Conservation (phyloP, 495 filamentous ascomycete genomes). For the Hypoxylon subgilvum region DNA sequence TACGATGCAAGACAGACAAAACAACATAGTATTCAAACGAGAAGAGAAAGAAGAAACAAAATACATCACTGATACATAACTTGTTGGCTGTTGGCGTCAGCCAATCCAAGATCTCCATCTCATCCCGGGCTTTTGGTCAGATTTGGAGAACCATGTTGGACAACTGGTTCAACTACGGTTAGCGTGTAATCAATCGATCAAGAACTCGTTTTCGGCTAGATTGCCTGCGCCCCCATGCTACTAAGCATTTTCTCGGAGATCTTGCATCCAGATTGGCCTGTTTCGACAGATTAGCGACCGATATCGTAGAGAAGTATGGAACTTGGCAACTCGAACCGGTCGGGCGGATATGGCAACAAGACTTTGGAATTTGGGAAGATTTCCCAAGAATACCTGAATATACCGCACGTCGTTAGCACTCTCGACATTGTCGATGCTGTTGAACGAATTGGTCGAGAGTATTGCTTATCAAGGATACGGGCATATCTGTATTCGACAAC, state of each 20-base stretch:
- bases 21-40: too few relatives aligned
- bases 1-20: too few relatives aligned
- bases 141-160: conserved; percentile 41
- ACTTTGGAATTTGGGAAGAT: too few relatives aligned
- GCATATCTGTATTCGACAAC: too few relatives aligned
- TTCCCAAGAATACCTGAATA: too few relatives aligned
- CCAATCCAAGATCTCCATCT: conserved; percentile 33
- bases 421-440: neutral
- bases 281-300: conserved; percentile 40
- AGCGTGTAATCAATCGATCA: conserved; percentile 40
- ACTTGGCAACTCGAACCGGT: conserved; percentile 24
- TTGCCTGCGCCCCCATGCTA: conserved; percentile 36
- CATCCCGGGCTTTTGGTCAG: conserved; percentile 36
- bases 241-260: conserved; percentile 35
- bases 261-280: conserved; percentile 39
- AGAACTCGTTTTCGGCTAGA: conserved; percentile 35
- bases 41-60: too few relatives aligned
- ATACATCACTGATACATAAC: conserved; percentile 4
- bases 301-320: conserved; percentile 14
- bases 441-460: too few relatives aligned
- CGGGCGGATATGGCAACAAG: conserved; percentile 15
- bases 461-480: too few relatives aligned
- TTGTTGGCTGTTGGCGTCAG: conserved; percentile 3
- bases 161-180: conserved; percentile 34
- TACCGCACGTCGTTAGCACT: too few relatives aligned